A percentile compares a stretch with the other conserved stretches of the same genome.
Evolutionary conservation across 2,329 filamentous ascomycete species (phyloP).

Genomic region (Knoxdaviesia proteae): DNA sequence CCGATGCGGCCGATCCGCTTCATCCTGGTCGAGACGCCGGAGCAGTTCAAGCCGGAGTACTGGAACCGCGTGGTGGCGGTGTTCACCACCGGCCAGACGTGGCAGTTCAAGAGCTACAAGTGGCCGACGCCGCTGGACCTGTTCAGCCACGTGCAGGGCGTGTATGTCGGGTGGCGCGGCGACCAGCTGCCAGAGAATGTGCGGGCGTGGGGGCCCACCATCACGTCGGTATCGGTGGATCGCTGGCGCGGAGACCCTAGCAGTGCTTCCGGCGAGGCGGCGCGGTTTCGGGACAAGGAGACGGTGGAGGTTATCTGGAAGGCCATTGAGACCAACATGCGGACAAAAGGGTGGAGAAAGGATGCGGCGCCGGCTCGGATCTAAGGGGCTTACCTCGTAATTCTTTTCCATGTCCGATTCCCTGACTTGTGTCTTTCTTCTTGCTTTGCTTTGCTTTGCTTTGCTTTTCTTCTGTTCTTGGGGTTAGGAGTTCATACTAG

Average conservation of each 20-base stretch:
- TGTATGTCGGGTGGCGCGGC: slow-evolving; percentile 82
- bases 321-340: slow-evolving; percentile 72
- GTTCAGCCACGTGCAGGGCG: slow-evolving; percentile 69
- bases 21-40: slow-evolving; percentile 80
- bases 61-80: slow-evolving; percentile 91
- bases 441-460: background rate
- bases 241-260: slow-evolving; percentile 40
- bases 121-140: slow-evolving; percentile 78
- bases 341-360: slow-evolving; percentile 59
- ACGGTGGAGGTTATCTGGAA: slow-evolving; percentile 88
- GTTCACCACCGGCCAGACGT: slow-evolving; percentile 91
- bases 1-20: slow-evolving; percentile 62
- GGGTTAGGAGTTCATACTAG: no score
- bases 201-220: slow-evolving; percentile 54
- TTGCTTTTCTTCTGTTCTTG: no score
- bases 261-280: slow-evolving; percentile 20
- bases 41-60: slow-evolving; percentile 95
- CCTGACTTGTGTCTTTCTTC: background rate
- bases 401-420: background rate
- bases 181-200: slow-evolving; percentile 63
- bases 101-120: slow-evolving; percentile 98
- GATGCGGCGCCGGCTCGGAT: slow-evolving; percentile 42
- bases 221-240: slow-evolving; percentile 54
- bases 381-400: slow-evolving; percentile 7
- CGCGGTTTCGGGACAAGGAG: slow-evolving; percentile 71